Conservation (phyloP, 2,329 filamentous ascomycete species). For the Chrysoporthe deuterocubensis region DNA sequence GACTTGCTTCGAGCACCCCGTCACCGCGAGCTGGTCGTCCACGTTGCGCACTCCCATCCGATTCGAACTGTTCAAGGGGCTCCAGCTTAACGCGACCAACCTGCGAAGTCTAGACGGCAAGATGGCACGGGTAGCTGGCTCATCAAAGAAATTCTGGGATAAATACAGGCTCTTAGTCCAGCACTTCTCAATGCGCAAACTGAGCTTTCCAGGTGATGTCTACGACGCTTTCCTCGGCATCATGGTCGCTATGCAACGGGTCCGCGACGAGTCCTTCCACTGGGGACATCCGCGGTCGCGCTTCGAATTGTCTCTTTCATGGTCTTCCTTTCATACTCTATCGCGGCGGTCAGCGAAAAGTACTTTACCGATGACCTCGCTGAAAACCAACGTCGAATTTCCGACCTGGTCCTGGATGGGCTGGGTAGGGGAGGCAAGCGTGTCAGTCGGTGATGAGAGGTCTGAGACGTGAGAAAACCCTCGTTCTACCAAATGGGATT, state of each 20-base stretch:
- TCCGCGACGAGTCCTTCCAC: slow-evolving; percentile 9
- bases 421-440: background rate
- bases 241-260: background rate
- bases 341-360: background rate
- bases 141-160: background rate
- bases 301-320: slow-evolving; percentile 6
- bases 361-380: slow-evolving; percentile 2
- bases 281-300: slow-evolving; percentile 13
- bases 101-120: slow-evolving; percentile 9
- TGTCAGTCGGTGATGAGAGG: background rate
- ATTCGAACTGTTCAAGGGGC: slow-evolving; percentile 4
- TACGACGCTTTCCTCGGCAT: slow-evolving; percentile 11
- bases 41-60: background rate
- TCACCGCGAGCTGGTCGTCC: background rate
- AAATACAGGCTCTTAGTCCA: background rate
- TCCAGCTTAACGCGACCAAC: background rate
- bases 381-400: background rate
- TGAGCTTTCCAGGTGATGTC: slow-evolving; percentile 9
- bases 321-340: background rate
- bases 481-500: background rate
- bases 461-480: background rate
- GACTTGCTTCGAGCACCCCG: background rate
- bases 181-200: slow-evolving; percentile 5
- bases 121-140: background rate
- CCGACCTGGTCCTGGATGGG: slow-evolving; percentile 18